Percentiles rank a stretch among this genome's conserved stretches.
phyloP scores from a whole-genome alignment of 78 protist species.

The slime mould (Dictyostelium discoideum) region DNA sequence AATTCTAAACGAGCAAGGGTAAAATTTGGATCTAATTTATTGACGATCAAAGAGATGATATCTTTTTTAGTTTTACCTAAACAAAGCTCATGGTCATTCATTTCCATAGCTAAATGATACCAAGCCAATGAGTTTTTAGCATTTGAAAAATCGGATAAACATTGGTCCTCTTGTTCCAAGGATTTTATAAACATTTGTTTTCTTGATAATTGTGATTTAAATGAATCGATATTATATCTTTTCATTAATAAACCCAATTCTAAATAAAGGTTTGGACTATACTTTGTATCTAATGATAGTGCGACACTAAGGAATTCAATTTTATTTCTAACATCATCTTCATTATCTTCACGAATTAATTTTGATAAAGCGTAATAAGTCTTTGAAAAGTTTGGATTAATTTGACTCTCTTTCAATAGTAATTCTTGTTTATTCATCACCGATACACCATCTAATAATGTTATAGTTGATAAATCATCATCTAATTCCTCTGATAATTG shows the following conservation, averaged over 20 bases:
- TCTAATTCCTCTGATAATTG: neutral
- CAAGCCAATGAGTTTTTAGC: neutral
- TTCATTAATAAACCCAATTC: neutral
- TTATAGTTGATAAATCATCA: neutral
- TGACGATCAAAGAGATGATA: neutral
- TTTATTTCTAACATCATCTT: neutral
- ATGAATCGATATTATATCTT: neutral
- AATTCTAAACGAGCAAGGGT: neutral
- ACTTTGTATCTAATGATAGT: neutral
- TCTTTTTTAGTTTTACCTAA: neutral
- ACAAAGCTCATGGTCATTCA: neutral
- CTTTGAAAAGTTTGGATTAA: neutral
- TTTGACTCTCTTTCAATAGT: neutral
- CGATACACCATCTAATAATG: neutral
- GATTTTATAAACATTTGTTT: constrained; percentile 24
- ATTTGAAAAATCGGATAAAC: neutral
- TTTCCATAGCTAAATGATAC: constrained; percentile 1
- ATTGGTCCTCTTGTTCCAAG: neutral
- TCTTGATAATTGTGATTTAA: constrained; percentile 4
- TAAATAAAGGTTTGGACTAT: neutral
- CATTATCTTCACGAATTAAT: neutral
- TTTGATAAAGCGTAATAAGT: neutral
- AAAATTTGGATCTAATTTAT: neutral
- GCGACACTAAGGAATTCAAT: neutral
- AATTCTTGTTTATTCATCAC: neutral